Base-by-base conservation (phyloP, 2,329 filamentous ascomycete species). In the Didymella sp. region DNA sequence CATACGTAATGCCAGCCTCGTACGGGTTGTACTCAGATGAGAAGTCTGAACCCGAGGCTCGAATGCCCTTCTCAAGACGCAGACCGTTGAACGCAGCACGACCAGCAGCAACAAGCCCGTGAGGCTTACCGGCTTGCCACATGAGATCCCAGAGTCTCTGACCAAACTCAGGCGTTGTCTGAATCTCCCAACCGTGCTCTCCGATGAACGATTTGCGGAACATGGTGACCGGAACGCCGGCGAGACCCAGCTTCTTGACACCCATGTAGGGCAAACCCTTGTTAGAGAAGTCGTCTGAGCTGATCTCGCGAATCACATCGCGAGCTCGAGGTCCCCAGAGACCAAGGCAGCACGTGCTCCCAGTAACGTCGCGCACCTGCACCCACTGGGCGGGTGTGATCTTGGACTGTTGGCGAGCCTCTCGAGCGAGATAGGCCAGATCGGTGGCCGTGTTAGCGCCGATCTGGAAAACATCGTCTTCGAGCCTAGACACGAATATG, bases 141-240 rank as follows among this genome's bases (percentile, higher is more conserved):
- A 88, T 71, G 0, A 77, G 76, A 59, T 88, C 85, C 86, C 86
- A 88, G 0, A 88, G 74, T 1, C 79, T 75, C 12, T 80, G 79
- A 0, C 86, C 85, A 37, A 83, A 80, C 24, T 88, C 86, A 0
- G 86, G 82, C 30, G 78, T 85, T 1, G 85, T 80, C 57, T 86
- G 84, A 19, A 88, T 80, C 66, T 88, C 86, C 84, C 85, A 88
- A 1, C 86, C 86, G 0, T 79, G 73, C 62, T 88, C 86, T 6
- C 86, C 86, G 4, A 88, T 83, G 47, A 84, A 85, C 0, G 85
- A 88, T 33, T 86, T 78, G 2, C 84, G 79, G 64, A 86, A 80
- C 0, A 78, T 79, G 0, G 78, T 82, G 2, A 86, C 84, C 0
- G 86, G 85, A 13, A 88, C 79, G 0, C 85, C 83, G 7, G 76